Evolutionary conservation across 768 basidiomycete genomes (phyloP), one percentile per base, ranked within the genome.

Genomic region (Boletales sp.): DNA sequence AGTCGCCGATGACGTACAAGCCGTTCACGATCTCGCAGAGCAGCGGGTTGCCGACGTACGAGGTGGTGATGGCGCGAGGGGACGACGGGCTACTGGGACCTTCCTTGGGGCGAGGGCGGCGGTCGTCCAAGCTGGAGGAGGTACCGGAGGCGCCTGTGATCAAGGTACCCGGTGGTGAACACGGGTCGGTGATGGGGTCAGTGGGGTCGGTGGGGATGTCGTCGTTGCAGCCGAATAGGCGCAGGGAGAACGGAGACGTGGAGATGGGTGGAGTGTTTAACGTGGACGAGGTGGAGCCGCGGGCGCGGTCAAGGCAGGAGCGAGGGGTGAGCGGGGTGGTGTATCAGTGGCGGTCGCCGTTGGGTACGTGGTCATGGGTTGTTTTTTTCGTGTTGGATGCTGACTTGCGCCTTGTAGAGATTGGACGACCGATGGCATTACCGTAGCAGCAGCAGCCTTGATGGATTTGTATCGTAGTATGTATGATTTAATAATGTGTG

Each of bases 291-390:
- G 63, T 59, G 37, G 77, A 77, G 58, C 52, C 80, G 27, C 67
- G 69, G 49, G 79, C 74, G 45, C 75, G 74, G 54, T 44, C 69
- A 48, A 50, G 13, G 38, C 45, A 56, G 27, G 67, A 68, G 39
- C 45, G 54, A 24, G 66, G 67, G 50, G 75, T 47, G 42, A 34
- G n/a, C 15, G 46, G 65, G 46, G 66, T 84, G 67, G 74, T 87
- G 43, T 73, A 81, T 54, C 78, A 80, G 54, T 88, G 81, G 69
- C 84, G 76, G 39, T 86, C 84, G 19, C 86, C 86, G 1, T 83
- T 88, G 45, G 81, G 86, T 87, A 47, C 40, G 73, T 68, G 21
- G 37, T 27, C 24, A 12, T n/a, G 5, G 27, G 38, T 41, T 11
- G 45, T 4, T 15, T n/a, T n/a, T n/a, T n/a, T 14, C 15, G 18